Evolutionary conservation across 805 yeast genomes (phyloP), one percentile per base, ranked within the genome.

Genomic region (Monosporozyma unispora): DNA sequence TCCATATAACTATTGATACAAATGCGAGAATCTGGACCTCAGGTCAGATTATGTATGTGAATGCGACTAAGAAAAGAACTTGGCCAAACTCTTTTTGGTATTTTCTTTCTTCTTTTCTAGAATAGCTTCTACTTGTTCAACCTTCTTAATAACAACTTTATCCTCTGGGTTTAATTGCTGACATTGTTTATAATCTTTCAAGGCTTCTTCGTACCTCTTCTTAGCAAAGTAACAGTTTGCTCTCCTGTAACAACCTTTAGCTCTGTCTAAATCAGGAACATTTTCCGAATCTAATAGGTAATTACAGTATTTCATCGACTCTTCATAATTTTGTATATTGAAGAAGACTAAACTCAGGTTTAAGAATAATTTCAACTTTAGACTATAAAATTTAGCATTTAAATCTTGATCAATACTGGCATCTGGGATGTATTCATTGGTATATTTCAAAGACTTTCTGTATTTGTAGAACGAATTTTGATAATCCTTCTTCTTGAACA

Each of bases 381-480:
- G 47, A 4, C 67, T 76, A 33, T 68, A 57, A 60, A 81, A 85
- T 54, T 77, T 75, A 4, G 56, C 55, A 54, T 68, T 73, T 64
- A 74, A 70, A 19, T 75, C 77, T 12, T 79, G 75, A 55, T 82
- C 83, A 25, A 72, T 64, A 43, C 82, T 89, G 31, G 68, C 66
- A 57, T 84, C 93, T 0, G 95, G 93, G 14, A 82, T 72, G 55
- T 75, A 78, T 63, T 84, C 91, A 71, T 81, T 80, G 31, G 82
- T 76, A 57, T 85, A 86, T 51, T 88, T 70, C 48, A 84, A 63
- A 10, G 87, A 74, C 61, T 86, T 86, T 38, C 62, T 70, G 62
- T 82, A 86, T 62, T 86, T 86, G 54, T 79, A 71, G 14, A 73
- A 66, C 0, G 91, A 82, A 39, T 79, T 75, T 29, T 70, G 56